Percentiles rank a stretch among this genome's conserved stretches.
Conservation (phyloP, 768 basidiomycete genomes). For the Austroboletus festivus region DNA sequence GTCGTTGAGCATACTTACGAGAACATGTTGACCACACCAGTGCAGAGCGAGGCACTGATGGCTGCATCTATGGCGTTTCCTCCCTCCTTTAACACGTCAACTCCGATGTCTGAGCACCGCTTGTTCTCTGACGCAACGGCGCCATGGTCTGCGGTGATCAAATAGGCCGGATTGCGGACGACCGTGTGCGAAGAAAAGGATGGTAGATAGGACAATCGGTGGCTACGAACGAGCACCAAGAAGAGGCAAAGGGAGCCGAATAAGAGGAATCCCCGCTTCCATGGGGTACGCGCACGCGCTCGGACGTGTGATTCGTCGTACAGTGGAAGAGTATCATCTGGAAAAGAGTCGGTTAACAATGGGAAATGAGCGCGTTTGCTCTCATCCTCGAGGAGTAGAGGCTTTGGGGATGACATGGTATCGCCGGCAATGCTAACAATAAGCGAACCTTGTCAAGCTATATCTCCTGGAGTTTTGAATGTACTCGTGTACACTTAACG, state of each 20-base stretch:
- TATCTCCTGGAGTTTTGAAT: too few species aligned
- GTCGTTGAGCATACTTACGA: slow-evolving; percentile 48
- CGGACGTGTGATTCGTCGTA: slow-evolving; percentile 6
- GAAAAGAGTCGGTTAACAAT: neutral
- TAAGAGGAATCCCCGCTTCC: slow-evolving; percentile 12
- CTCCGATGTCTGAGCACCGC: slow-evolving; percentile 82
- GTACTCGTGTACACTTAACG: too few species aligned
- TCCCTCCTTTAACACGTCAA: slow-evolving; percentile 70
- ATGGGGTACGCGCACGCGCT: slow-evolving; percentile 1
- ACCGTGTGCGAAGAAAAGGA: neutral
- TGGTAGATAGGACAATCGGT: neutral
- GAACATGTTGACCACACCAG: slow-evolving; percentile 86
- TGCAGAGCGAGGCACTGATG: slow-evolving; percentile 75
- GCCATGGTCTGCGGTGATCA: slow-evolving; percentile 63
- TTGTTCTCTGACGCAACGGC: slow-evolving; percentile 90
- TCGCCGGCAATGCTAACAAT: too few species aligned
- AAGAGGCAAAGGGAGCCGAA: slow-evolving; percentile 14
- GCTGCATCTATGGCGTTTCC: slow-evolving; percentile 92
- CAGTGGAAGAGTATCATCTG: slow-evolving; percentile 17
- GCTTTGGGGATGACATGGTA: slow-evolving; percentile 9
- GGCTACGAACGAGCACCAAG: slow-evolving; percentile 2
- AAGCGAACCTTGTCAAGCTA: too few species aligned
- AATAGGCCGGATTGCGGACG: slow-evolving; percentile 51
- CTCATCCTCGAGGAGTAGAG: neutral
- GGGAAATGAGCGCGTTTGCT: neutral